Conservation (phyloP, 805 yeast species). For the Ogataea minuta region DNA sequence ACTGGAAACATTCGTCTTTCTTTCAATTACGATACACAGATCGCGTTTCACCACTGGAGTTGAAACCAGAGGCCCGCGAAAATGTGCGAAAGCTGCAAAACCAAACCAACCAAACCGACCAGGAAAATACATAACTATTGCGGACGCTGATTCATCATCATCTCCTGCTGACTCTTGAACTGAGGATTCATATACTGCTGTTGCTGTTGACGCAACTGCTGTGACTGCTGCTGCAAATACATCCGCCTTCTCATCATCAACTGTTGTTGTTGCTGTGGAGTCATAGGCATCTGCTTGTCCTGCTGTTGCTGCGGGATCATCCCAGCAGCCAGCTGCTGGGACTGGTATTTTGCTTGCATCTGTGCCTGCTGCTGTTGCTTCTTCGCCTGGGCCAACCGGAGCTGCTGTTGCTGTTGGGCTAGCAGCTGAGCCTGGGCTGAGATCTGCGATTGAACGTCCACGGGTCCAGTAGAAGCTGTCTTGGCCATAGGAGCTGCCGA, state of each 20-base stretch:
- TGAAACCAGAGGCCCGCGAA: constrained; percentile 35
- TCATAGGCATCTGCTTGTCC: constrained; percentile 22
- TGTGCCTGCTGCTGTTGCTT: constrained; percentile 21
- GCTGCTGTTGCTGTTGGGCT: constrained; percentile 23
- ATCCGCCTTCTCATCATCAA: constrained; percentile 23
- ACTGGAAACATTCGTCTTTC: constrained; percentile 36
- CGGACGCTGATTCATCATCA: constrained; percentile 25
- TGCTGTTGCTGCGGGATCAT: constrained; percentile 10
- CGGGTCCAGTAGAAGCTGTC: constrained; percentile 7
- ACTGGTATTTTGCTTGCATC: constrained; percentile 18
- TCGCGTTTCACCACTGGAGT: constrained; percentile 36
- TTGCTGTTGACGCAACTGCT: constrained; percentile 25
- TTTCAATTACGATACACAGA: constrained; percentile 36
- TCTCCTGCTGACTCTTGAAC: constrained; percentile 26
- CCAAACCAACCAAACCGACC: constrained; percentile 1
- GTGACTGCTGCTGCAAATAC: constrained; percentile 24
- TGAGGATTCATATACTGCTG: constrained; percentile 19
- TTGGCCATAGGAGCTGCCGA: constrained; percentile 9
- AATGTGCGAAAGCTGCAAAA: constrained; percentile 12
- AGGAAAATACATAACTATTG: constrained; percentile 4
- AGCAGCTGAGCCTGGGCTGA: constrained; percentile 17
- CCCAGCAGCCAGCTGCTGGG: constrained; percentile 18
- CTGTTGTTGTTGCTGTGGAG: constrained; percentile 26
- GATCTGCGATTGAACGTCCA: constrained; percentile 17
- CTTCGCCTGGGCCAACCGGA: constrained; percentile 21